Evolutionary conservation across 495 filamentous ascomycete species (phyloP).

Genomic region (Penicillium canariense): DNA sequence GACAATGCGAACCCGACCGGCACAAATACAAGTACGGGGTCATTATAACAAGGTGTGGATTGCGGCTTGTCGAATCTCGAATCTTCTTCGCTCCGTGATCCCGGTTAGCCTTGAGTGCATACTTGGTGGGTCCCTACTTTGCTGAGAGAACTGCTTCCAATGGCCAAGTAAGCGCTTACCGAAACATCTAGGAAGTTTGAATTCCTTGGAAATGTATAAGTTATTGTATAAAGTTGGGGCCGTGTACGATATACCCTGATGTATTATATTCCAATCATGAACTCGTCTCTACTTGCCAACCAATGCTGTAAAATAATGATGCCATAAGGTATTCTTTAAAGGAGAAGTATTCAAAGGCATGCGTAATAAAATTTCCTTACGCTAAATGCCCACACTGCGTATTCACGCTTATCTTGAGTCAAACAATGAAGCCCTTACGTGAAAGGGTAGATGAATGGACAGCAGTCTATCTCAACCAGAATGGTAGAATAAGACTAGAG

Average conservation of each 20-base stretch:
- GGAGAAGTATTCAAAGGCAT: too few species aligned
- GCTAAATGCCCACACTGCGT: too few species aligned
- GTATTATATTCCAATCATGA: slow-evolving; percentile 15
- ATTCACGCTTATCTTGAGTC: too few species aligned
- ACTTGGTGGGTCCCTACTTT: too few species aligned
- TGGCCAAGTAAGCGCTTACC: not conserved
- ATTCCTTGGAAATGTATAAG: not conserved
- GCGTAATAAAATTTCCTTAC: too few species aligned
- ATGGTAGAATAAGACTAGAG: too few species aligned
- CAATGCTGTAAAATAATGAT: too few species aligned
- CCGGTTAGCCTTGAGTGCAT: not conserved
- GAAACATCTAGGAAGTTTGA: slow-evolving; percentile 6
- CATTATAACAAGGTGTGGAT: slow-evolving; percentile 10
- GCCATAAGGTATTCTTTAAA: too few species aligned
- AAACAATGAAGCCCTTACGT: too few species aligned
- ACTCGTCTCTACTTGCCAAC: slow-evolving; percentile 13
- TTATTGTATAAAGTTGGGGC: slow-evolving; percentile 9
- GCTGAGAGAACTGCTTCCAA: too few species aligned
- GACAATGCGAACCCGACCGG: slow-evolving; percentile 19
- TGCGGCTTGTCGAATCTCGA: not conserved
- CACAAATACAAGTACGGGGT: slow-evolving; percentile 15
- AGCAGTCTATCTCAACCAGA: too few species aligned
- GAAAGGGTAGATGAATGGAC: too few species aligned
- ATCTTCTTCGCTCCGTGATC: not conserved
- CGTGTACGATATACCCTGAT: slow-evolving; percentile 20